These are phyloP conservation scores for Hypoxylon sp. DNA, from an alignment of 2,329 filamentous ascomycete species.

Conservation along the genomic window DNA sequence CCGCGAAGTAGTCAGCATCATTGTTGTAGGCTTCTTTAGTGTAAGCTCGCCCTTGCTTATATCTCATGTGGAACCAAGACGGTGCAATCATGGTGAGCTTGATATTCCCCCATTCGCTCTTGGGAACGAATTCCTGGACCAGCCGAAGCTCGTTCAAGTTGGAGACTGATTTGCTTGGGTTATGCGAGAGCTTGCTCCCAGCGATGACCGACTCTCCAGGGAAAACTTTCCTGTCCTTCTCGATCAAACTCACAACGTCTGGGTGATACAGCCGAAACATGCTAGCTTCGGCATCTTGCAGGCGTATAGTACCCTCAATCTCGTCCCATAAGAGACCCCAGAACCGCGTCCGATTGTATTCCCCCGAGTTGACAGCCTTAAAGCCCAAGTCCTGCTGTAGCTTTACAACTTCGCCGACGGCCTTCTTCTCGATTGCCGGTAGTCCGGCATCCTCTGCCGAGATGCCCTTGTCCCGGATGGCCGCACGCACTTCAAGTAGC, in stretches of 20 bases:
- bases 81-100: slow-evolving; percentile 70
- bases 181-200: slow-evolving; percentile 63
- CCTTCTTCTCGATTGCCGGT: slow-evolving; percentile 72
- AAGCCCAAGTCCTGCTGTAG: slow-evolving; percentile 77
- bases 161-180: slow-evolving; percentile 59
- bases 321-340: slow-evolving; percentile 70
- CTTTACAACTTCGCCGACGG: slow-evolving; percentile 77
- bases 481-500: slow-evolving; percentile 73
- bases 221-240: slow-evolving; percentile 68
- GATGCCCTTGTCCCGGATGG: slow-evolving; percentile 70
- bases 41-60: slow-evolving; percentile 71
- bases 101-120: slow-evolving; percentile 66
- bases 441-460: slow-evolving; percentile 69
- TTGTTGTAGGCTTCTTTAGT: slow-evolving; percentile 69
- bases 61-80: slow-evolving; percentile 70
- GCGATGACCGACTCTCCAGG: slow-evolving; percentile 70
- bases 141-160: slow-evolving; percentile 67
- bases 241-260: slow-evolving; percentile 68
- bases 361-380: slow-evolving; percentile 78
- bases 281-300: slow-evolving; percentile 66
- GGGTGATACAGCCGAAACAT: slow-evolving; percentile 70
- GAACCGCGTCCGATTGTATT: slow-evolving; percentile 72
- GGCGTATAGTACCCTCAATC: slow-evolving; percentile 64
- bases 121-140: slow-evolving; percentile 63
- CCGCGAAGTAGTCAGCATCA: slow-evolving; percentile 74